A percentile compares a stretch with the other conserved stretches of the same genome.
These are phyloP conservation scores for Physcomitrellopsis africana DNA, from an alignment of 225 moss, liverwort and hornwort genomes.

Conservation along the genomic window DNA sequence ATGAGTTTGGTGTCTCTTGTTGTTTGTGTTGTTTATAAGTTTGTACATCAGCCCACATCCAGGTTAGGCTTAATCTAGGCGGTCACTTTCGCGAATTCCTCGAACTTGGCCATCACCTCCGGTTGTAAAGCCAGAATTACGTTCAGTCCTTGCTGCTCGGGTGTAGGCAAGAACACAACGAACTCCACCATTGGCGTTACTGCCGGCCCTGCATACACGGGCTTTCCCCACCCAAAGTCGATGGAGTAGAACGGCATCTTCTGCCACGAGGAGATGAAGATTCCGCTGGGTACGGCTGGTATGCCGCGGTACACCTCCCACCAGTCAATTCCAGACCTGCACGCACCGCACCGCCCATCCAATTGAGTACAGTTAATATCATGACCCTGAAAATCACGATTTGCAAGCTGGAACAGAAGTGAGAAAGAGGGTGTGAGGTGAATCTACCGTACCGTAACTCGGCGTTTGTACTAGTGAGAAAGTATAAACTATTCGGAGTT, in stretches of 20 bases:
- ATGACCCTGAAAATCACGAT: too few species aligned
- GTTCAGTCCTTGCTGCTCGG: constrained; percentile 66
- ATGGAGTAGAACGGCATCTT: constrained; percentile 94
- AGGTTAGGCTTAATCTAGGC: background rate
- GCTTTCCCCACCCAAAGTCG: constrained; percentile 96
- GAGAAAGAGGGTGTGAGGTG: too few species aligned
- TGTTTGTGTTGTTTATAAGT: too few species aligned
- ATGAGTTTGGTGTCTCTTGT: too few species aligned
- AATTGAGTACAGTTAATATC: too few species aligned
- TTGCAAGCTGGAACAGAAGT: too few species aligned
- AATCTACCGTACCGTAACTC: too few species aligned
- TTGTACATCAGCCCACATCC: too few species aligned
- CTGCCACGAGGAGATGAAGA: constrained; percentile 85
- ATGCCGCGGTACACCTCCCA: constrained; percentile 74
- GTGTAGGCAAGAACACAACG: constrained; percentile 71
- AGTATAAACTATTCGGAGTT: too few species aligned
- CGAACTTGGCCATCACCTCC: constrained; percentile 71
- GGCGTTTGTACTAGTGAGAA: too few species aligned
- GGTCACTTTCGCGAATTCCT: constrained; percentile 51
- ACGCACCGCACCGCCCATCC: background rate
- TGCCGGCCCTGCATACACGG: constrained; percentile 82
- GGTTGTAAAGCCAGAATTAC: constrained; percentile 66
- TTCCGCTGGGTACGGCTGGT: constrained; percentile 73
- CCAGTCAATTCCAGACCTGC: constrained; percentile 81
- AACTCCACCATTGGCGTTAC: constrained; percentile 83